Conservation (phyloP, 208 protist species). For the Acanthamoeba lenticulata region DNA sequence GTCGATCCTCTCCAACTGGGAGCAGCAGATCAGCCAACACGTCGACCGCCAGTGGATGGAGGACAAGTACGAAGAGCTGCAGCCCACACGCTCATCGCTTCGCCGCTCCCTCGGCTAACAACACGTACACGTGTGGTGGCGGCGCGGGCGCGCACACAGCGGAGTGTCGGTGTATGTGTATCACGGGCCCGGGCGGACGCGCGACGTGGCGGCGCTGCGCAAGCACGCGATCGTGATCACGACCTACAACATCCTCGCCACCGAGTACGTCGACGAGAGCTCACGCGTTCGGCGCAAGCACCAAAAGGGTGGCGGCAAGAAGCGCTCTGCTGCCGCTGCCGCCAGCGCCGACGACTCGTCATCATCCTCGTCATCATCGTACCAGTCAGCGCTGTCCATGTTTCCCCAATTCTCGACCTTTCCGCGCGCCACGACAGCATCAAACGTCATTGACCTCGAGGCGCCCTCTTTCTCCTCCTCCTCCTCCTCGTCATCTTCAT, state of each 20-base stretch:
- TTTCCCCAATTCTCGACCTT: background rate
- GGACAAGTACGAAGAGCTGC: background rate
- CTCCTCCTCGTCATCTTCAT: too few relatives aligned
- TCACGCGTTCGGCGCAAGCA: too few relatives aligned
- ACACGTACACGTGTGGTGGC: background rate
- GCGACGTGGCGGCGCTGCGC: background rate
- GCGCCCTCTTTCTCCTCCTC: background rate
- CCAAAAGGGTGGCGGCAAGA: background rate
- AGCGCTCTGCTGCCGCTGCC: background rate
- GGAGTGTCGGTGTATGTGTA: conserved; percentile 49
- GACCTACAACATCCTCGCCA: conserved; percentile 44
- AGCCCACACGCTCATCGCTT: background rate
- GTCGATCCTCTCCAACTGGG: conserved; percentile 35
- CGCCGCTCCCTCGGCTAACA: too few relatives aligned
- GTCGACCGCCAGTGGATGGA: conserved; percentile 26
- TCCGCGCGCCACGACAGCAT: background rate
- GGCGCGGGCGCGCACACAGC: background rate
- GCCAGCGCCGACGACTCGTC: background rate
- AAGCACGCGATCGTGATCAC: conserved; percentile 44
- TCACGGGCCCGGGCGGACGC: background rate
- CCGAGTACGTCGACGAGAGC: background rate
- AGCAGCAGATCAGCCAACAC: conserved; percentile 55
- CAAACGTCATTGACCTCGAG: background rate
- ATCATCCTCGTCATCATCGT: background rate
- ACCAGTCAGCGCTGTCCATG: background rate